These are phyloP conservation scores for Smallanthus sonchifolius DNA, from an alignment of 129 eudicot genomes.

Conservation along the genomic window DNA sequence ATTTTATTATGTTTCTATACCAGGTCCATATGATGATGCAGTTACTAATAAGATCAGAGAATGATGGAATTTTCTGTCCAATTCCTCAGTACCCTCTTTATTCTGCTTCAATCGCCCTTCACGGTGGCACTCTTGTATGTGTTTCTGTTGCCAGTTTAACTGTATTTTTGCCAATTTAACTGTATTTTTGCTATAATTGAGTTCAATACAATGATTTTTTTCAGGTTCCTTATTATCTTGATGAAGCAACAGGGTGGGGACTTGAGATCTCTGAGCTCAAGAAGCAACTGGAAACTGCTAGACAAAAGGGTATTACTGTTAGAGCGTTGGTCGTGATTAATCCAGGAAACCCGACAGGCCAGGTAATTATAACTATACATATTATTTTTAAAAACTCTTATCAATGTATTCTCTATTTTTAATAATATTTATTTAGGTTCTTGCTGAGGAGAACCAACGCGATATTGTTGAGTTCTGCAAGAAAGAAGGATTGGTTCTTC, in stretches of 20 bases:
- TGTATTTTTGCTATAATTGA: too few species aligned
- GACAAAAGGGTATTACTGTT: slow-evolving; percentile 64
- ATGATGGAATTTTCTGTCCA: slow-evolving; percentile 90
- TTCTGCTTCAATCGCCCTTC: slow-evolving; percentile 95
- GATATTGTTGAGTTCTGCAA: slow-evolving; percentile 91
- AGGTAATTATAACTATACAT: slow-evolving; percentile 35
- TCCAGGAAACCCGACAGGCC: slow-evolving; percentile 98
- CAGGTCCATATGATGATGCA: slow-evolving; percentile 64
- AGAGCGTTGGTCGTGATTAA: slow-evolving; percentile 92
- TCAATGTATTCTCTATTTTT: background rate
- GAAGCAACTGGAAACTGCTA: slow-evolving; percentile 77
- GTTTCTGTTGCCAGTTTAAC: background rate
- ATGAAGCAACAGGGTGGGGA: slow-evolving; percentile 98
- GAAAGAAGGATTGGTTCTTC: slow-evolving; percentile 84
- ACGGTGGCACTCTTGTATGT: slow-evolving; percentile 95
- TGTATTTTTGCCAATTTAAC: background rate
- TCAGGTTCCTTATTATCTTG: slow-evolving; percentile 96
- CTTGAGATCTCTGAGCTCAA: slow-evolving; percentile 76
- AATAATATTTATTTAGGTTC: slow-evolving; percentile 45
- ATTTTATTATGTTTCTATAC: slow-evolving; percentile 13
- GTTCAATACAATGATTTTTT: slow-evolving; percentile 7
- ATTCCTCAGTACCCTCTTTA: slow-evolving; percentile 96
- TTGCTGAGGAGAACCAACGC: slow-evolving; percentile 82
- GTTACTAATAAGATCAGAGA: slow-evolving; percentile 68
- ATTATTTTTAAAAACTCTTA: background rate